Evolutionary conservation across 805 yeast genomes (phyloP), one percentile per base, ranked within the genome.

Genomic region (Cephaloascus fragrans): DNA sequence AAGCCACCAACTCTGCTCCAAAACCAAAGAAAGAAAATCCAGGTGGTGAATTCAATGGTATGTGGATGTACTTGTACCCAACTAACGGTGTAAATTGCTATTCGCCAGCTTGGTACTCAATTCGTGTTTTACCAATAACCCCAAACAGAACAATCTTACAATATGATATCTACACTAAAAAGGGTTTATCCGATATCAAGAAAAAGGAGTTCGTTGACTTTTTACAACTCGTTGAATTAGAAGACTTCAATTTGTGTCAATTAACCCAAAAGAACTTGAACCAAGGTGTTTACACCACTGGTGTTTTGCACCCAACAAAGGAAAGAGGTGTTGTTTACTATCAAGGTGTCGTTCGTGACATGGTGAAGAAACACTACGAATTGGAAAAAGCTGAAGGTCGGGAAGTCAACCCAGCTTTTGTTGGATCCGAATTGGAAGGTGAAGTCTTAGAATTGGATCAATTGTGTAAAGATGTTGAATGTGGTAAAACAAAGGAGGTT

Each of bases 41-140:
- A 19, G 82, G 82, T 41, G 83, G 83, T 43, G 71, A 67, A 8
- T 73, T 71, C 57, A 73, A 76, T 51, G 82, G 81, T 10, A 61
- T 76, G 51, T 76, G 82, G 82, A 69, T 76, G 42, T 76, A 76
- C 53, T 56, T 73, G 43, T 76, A 64, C 62, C 83, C 83, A 41
- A 71, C 67, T 36, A 73, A 74, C 51, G 82, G 82, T 35, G 55
- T 76, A 52, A 76, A 76, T 56, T 76, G 83, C 49, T 76, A 76
- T 50, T 75, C 81, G 0, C 81, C 82, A 47, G 81, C 81, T 8
- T 76, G 80, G 77, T 76, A 76, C 55, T 68, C 78, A 6, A 75
- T 76, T 45, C 62, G 81, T 48, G 81, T 76, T 3, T 58, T 75
- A 42, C 83, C 83, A 26, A 54, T 72, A 16, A 50, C 69, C 28